These are phyloP conservation scores for Corniculantispora saksenae DNA, from an alignment of 2,329 filamentous ascomycete genomes.

Conservation along the genomic window DNA sequence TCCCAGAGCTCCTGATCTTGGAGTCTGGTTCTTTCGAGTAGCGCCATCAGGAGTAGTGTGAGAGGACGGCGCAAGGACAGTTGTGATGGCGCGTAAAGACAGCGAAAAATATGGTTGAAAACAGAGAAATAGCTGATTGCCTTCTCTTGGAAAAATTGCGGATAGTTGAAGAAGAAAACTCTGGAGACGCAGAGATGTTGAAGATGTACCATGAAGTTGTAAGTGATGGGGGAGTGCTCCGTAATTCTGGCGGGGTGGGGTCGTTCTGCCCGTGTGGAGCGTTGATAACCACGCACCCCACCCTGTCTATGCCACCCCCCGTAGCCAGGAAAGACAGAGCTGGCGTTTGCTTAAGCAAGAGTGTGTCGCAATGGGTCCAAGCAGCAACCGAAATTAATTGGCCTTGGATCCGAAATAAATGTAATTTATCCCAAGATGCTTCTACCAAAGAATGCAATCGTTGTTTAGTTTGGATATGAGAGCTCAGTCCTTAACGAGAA, in stretches of 20 bases:
- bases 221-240: conserved; percentile 6
- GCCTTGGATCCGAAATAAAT: neutral
- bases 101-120: neutral
- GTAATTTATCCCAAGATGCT: neutral
- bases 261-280: neutral
- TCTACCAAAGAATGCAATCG: too few species aligned
- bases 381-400: neutral
- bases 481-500: too few species aligned
- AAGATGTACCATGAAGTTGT: neutral
- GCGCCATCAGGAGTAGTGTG: neutral
- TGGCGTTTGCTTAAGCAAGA: neutral
- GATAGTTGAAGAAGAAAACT: neutral
- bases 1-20: conserved; percentile 22
- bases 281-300: conserved; percentile 1
- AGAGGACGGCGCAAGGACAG: neutral
- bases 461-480: too few species aligned
- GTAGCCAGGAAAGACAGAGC: neutral
- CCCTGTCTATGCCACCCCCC: neutral
- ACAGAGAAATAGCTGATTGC: neutral
- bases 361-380: neutral
- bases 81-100: neutral
- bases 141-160: neutral
- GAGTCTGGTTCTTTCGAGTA: conserved; percentile 1
- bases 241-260: neutral
- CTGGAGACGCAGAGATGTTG: neutral